phyloP scores from a whole-genome alignment of 768 basidiomycete genomes.

The Asterophora parasitica region DNA sequence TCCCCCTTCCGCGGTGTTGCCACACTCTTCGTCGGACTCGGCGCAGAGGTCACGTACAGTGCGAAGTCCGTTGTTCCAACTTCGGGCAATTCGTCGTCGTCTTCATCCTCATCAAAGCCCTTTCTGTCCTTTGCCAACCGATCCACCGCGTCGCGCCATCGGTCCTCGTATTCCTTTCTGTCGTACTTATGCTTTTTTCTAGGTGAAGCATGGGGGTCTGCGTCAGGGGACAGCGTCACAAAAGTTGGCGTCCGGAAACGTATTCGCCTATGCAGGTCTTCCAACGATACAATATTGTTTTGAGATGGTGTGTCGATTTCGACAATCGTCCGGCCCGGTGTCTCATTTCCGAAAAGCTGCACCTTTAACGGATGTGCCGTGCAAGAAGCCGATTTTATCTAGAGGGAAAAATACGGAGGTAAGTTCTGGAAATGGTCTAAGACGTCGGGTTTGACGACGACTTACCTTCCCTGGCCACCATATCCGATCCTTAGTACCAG shows the following conservation, averaged over 20 bases:
- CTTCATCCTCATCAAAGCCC: conserved; percentile 28
- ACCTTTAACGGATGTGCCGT: conserved; percentile 18
- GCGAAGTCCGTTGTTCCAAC: conserved; percentile 20
- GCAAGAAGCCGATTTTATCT: conserved; percentile 18
- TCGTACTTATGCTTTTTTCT: conserved; percentile 41
- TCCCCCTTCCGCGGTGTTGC: background rate
- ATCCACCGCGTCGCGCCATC: conserved; percentile 46
- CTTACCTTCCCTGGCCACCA: conserved; percentile 71
- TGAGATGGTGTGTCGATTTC: conserved; percentile 30
- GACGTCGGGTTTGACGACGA: conserved; percentile 25
- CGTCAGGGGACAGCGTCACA: conserved; percentile 5
- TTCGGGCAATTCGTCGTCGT: conserved; percentile 42
- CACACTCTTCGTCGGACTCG: conserved; percentile 11
- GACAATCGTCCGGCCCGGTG: conserved; percentile 25
- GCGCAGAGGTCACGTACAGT: conserved; percentile 5
- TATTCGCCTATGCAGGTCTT: conserved; percentile 24
- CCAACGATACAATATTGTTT: conserved; percentile 36
- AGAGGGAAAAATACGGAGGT: background rate
- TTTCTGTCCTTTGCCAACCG: conserved; percentile 38
- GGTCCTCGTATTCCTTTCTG: conserved; percentile 25
- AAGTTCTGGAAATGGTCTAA: conserved; percentile 3
- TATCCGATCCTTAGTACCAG: conserved; percentile 25
- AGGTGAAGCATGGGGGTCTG: conserved; percentile 29
- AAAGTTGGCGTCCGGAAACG: conserved; percentile 43
- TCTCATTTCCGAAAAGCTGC: conserved; percentile 23